Evolutionary conservation across 257 asterid genomes (phyloP).

Genomic region (Verbascum thapsus): DNA sequence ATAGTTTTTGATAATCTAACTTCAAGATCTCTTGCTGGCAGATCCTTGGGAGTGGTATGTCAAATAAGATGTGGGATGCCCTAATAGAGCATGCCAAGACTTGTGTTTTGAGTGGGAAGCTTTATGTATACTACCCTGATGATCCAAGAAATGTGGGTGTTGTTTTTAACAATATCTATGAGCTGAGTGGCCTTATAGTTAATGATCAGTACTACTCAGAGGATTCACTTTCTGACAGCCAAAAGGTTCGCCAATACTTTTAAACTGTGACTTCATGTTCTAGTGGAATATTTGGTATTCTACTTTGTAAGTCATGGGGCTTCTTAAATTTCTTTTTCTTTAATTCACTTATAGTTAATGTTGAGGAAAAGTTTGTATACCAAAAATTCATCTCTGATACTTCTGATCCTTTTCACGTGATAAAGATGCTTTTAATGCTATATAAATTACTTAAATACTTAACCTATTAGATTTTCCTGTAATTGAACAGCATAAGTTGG

Average conservation of each 20-base stretch:
- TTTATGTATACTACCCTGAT: conserved; percentile 78
- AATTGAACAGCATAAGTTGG: not conserved
- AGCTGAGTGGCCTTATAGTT: conserved; percentile 87
- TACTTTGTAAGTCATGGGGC: conserved; percentile 1
- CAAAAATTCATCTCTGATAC: not conserved
- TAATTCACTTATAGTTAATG: not conserved
- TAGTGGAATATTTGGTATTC: conserved; percentile 18
- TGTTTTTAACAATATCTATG: conserved; percentile 87
- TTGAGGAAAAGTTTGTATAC: not conserved
- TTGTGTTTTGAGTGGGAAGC: conserved; percentile 91
- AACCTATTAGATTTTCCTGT: not conserved
- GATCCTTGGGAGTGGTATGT: conserved; percentile 98
- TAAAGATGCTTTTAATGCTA: not conserved
- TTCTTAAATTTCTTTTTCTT: not conserved
- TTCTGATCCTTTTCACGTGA: not conserved
- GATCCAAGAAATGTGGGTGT: conserved; percentile 81
- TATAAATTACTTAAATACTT: not conserved
- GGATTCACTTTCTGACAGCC: conserved; percentile 92
- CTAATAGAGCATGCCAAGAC: conserved; percentile 94
- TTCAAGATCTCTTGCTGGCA: conserved; percentile 33
- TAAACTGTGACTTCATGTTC: conserved; percentile 10
- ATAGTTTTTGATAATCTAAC: conserved; percentile 13
- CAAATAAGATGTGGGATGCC: conserved; percentile 99
- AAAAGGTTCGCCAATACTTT: conserved; percentile 61
- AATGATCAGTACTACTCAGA: conserved; percentile 77